These are phyloP conservation scores for Talaromyces rugulosus DNA, from an alignment of 2,329 filamentous ascomycete species.

Conservation along the genomic window DNA sequence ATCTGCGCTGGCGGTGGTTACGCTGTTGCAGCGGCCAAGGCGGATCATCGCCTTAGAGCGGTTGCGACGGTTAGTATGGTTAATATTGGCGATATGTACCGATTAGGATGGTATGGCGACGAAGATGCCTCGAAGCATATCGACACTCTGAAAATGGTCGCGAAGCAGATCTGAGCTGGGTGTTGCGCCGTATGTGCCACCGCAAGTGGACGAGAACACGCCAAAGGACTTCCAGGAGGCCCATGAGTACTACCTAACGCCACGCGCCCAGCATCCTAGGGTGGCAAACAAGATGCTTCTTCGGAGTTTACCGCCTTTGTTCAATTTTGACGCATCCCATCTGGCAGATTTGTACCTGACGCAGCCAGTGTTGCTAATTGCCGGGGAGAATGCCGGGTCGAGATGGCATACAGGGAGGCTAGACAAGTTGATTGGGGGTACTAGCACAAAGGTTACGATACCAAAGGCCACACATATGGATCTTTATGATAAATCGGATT, in stretches of 20 bases:
- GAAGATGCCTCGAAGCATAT: constrained; percentile 7
- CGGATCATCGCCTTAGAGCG: constrained; percentile 37
- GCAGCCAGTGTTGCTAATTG: constrained; percentile 24
- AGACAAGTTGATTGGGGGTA: constrained; percentile 13
- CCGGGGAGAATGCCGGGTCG: constrained; percentile 17
- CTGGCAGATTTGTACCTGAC: constrained; percentile 22
- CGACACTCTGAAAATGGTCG: constrained; percentile 8
- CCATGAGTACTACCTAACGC: constrained; percentile 20
- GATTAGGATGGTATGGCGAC: constrained; percentile 6
- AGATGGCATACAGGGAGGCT: constrained; percentile 17
- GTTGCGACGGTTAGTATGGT: constrained; percentile 31
- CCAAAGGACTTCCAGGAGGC: constrained; percentile 15
- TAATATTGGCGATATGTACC: constrained; percentile 24
- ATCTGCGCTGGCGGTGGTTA: constrained; percentile 39
- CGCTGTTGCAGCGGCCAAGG: constrained; percentile 28
- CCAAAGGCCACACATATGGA: constrained; percentile 15
- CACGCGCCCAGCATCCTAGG: constrained; percentile 17
- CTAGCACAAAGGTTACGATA: constrained; percentile 15
- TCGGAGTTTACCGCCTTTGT: constrained; percentile 20
- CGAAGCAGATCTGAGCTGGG: constrained; percentile 11
- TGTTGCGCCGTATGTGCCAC: constrained; percentile 2
- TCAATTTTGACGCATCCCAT: constrained; percentile 22
- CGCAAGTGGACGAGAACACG: constrained; percentile 8
- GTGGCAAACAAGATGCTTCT: constrained; percentile 17
- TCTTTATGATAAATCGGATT: constrained; percentile 15